Evolutionary conservation across 2,329 filamentous ascomycete species (phyloP), one percentile per base, ranked within the genome.

Genomic region (Colletotrichum salicis): DNA sequence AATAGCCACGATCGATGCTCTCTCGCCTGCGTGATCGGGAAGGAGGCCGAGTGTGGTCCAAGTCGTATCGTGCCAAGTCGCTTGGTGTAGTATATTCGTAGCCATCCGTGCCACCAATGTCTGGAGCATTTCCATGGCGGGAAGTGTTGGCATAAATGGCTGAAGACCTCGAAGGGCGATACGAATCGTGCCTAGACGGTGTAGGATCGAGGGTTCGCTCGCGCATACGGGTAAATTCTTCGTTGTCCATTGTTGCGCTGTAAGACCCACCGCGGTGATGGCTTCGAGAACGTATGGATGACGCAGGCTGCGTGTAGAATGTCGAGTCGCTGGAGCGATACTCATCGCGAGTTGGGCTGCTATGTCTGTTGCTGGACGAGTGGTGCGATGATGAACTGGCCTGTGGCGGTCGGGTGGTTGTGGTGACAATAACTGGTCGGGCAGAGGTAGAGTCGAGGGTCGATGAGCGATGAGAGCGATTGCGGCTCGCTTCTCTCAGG

Each of bases 81-180:
- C 88, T 86, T 15, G 89, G 89, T 70, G 89, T 91, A 10, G 90
- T 91, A 76, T 92, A 92, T 75, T 90, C 88, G 75, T 89, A 92
- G 10, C 87, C 89, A 58, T 90, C 87, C 7, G 19, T 48, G 35
- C 88, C 87, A 13, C 87, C 88, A 73, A 89, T 90, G 73, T 88
- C 81, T 10, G 83, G 79, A 68, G 82, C 80, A 15, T 81, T 81
- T 71, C 82, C 80, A 69, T 85, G 85, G 57, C 84, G 84, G 1
- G 84, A 79, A 11, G 82, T 80, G 72, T 79, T 84, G 51, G 83
- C 80, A 73, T 87, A 89, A 27, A 83, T 75, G 13, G 84, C 80
- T 27, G 84, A 82, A 6, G 86, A 84, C 11, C 87, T 85, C 59
- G 83, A 80, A 67, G 82, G 82, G 72, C 86, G 86, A 74, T 87